phyloP scores from a whole-genome alignment of 192 early-diverging fungal species.

The Gonapodya sp. region DNA sequence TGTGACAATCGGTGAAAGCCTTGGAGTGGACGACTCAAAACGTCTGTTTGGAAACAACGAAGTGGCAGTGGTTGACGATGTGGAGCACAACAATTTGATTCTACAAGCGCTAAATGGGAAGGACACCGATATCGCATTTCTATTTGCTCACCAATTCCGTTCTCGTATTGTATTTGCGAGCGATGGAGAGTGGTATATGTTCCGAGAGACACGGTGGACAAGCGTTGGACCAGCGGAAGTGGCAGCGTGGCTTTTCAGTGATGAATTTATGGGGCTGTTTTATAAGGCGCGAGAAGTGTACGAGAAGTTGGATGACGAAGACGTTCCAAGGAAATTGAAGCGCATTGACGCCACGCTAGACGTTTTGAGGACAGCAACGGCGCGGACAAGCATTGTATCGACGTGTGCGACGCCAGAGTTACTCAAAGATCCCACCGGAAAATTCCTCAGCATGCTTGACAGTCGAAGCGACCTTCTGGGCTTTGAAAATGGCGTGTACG shows the following conservation, averaged over 20 bases:
- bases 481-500: not conserved
- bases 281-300: not conserved
- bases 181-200: no score
- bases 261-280: not conserved
- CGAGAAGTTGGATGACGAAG: not conserved
- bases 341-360: not conserved
- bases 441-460: not conserved
- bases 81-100: no score
- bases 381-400: not conserved
- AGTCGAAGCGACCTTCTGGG: not conserved
- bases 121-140: no score
- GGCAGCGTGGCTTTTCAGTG: not conserved
- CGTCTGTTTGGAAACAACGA: no score
- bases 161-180: no score
- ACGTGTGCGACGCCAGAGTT: not conserved
- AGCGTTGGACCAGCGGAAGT: no score
- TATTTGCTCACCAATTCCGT: no score
- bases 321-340: not conserved
- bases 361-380: not conserved
- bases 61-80: no score
- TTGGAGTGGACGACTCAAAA: no score
- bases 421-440: not conserved
- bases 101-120: no score
- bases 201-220: no score
- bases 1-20: no score